Conservation (phyloP, 805 yeast species). For the Myxozyma kluyveri region DNA sequence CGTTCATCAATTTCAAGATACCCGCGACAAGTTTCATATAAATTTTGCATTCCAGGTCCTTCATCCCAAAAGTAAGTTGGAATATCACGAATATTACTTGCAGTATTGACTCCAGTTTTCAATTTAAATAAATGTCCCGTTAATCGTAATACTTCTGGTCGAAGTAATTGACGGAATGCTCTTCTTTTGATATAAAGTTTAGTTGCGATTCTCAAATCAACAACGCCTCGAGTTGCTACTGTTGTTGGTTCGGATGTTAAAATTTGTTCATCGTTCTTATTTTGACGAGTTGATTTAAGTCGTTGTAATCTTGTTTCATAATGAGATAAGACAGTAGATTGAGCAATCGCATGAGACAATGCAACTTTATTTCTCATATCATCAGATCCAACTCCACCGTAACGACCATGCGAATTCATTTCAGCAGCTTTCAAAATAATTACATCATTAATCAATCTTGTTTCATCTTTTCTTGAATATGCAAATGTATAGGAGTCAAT, state of each 20-base stretch:
- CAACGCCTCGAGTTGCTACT: too few relatives aligned
- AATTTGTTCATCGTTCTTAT: conserved; percentile 77
- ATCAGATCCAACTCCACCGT: too few relatives aligned
- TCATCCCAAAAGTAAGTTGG: conserved; percentile 95
- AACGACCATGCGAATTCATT: neutral
- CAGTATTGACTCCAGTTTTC: conserved; percentile 88
- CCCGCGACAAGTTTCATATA: conserved; percentile 84
- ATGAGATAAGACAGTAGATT: conserved; percentile 83
- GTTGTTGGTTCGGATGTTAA: too few relatives aligned
- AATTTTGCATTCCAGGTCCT: conserved; percentile 93
- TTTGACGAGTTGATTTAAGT: conserved; percentile 47
- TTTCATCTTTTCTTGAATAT: conserved; percentile 50
- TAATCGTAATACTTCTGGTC: conserved; percentile 81
- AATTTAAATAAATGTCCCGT: conserved; percentile 88
- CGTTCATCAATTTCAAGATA: conserved; percentile 93
- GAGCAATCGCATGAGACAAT: conserved; percentile 95
- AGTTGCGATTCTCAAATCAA: too few relatives aligned
- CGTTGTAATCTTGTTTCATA: conserved; percentile 86
- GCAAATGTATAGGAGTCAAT: conserved; percentile 83
- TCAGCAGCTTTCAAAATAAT: conserved; percentile 69
- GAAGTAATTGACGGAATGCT: conserved; percentile 66
- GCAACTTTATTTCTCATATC: conserved; percentile 91
- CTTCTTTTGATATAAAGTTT: too few relatives aligned
- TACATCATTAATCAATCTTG: conserved; percentile 76
- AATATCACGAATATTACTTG: conserved; percentile 86